Evolutionary conservation across 805 yeast species (phyloP), one percentile per base, ranked within the genome.

Genomic region (Candida verbasci): DNA sequence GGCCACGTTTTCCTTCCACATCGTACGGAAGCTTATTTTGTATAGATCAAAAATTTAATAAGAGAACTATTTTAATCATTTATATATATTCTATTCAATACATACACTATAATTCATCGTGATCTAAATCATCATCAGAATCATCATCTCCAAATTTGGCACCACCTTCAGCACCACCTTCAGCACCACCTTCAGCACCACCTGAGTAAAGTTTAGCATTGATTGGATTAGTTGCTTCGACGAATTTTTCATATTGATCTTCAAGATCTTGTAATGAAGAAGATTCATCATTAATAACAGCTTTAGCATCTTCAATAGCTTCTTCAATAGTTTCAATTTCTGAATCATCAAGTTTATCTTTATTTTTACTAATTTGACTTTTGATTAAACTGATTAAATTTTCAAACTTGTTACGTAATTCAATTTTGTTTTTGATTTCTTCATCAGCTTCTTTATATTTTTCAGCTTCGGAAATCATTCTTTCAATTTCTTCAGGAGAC

Each of bases 381-480:
- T 58, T 61, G 43, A 67, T 60, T 39, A 66, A 49, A 54, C 64
- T 67, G 37, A 66, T 69, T 53, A 65, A 67, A 53, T 66, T 64
- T 57, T 67, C 72, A 48, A 66, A 61, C 10, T 70, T 67, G 60
- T 67, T 67, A 44, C 65, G 50, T n/a, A 64, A 44, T 48, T 61
- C 67, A 43, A 62, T 60, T 62, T 60, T 67, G 44, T 62, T 61
- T 50, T 62, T 68, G 41, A 66, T 55, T 52, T 67, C 68, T 29
- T 68, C 59, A 57, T 68, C 72, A 60, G 66, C 70, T 46, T 60
- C 57, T 51, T 70, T 72, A 42, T 58, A 93, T 74, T 86, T 86
- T 77, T 91, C 98, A 59, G 98, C 97, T 67, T 93, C 97, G 73
- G 78, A 78, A 65, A 91, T 93, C 95, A 91, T 91, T 87, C 88